A percentile compares a stretch with the other conserved stretches of the same genome.
Conservation (phyloP, 768 basidiomycete species). For the Leccinum aurantiacum region DNA sequence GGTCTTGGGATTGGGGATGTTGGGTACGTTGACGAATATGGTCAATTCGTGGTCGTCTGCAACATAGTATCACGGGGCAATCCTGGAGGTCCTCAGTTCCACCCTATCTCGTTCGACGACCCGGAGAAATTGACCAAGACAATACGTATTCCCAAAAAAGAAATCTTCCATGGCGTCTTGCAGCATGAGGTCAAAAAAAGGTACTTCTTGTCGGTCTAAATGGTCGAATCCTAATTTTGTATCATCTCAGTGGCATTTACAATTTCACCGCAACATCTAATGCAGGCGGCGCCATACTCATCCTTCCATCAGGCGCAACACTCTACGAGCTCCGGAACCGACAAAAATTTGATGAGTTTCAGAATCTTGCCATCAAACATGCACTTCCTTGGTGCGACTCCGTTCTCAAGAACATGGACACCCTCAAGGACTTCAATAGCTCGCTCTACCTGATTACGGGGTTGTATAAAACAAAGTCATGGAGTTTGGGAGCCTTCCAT, state of each 20-base stretch:
- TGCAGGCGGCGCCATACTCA: slow-evolving; percentile 1
- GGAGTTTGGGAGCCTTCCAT: slow-evolving; percentile 1
- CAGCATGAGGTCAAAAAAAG: not conserved
- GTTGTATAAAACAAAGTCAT: not conserved
- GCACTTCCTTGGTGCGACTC: not conserved
- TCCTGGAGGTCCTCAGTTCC: not conserved
- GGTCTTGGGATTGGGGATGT: slow-evolving; percentile 38
- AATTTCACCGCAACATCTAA: not conserved
- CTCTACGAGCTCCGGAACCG: not conserved
- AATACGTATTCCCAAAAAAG: not conserved
- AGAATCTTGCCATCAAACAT: not conserved
- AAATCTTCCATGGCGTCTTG: not conserved
- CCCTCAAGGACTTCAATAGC: too few relatives aligned
- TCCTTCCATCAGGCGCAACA: slow-evolving; percentile 3
- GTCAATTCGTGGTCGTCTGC: slow-evolving; percentile 33
- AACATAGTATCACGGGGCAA: slow-evolving; percentile 13
- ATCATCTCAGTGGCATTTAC: not conserved
- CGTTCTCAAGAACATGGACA: too few relatives aligned
- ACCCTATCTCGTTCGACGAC: too few relatives aligned
- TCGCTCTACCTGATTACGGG: slow-evolving; percentile 10
- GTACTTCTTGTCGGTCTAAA: not conserved
- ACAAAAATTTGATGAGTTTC: not conserved
- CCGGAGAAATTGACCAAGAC: too few relatives aligned
- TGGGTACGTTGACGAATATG: slow-evolving; percentile 28
- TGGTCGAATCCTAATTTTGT: not conserved